Percentiles rank a stretch among this genome's conserved stretches.
phyloP scores from a whole-genome alignment of 352 stramenopile species.

The Phytophthora idaei region DNA sequence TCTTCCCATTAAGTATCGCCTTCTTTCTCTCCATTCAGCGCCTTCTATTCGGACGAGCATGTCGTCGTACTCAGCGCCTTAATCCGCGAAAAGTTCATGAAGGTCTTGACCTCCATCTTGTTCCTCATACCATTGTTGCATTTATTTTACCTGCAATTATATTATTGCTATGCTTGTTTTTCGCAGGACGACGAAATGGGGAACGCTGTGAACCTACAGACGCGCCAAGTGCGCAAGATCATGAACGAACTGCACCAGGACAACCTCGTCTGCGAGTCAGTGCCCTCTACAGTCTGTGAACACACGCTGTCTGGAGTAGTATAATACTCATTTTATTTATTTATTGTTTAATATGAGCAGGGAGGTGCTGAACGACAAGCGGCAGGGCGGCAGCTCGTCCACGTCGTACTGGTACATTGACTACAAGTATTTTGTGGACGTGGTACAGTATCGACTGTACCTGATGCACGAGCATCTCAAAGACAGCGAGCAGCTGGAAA shows the following conservation, averaged over 20 bases:
- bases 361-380: constrained; percentile 90
- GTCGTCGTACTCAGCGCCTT: constrained; percentile 86
- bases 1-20: neutral
- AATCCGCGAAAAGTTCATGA: constrained; percentile 89
- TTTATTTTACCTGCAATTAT: neutral
- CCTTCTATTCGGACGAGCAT: constrained; percentile 90
- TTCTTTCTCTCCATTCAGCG: constrained; percentile 35
- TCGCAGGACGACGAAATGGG: constrained; percentile 88
- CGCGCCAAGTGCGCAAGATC: constrained; percentile 88
- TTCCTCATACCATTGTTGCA: neutral
- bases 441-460: constrained; percentile 89
- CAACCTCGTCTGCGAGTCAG: constrained; percentile 85
- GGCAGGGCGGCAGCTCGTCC: constrained; percentile 79
- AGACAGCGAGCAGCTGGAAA: constrained; percentile 85
- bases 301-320: constrained; percentile 1
- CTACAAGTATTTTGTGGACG: constrained; percentile 93
- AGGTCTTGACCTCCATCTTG: constrained; percentile 41
- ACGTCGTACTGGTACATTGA: constrained; percentile 93
- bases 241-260: constrained; percentile 90
- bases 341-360: constrained; percentile 30
- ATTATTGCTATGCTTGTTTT: constrained; percentile 1
- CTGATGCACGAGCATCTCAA: constrained; percentile 89
- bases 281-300: neutral
- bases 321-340: constrained; percentile 8
- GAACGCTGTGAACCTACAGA: constrained; percentile 88